Evolutionary conservation across 1,284 basidiomycete genomes (phyloP).

Genomic region (Fomitopsis pinicola): DNA sequence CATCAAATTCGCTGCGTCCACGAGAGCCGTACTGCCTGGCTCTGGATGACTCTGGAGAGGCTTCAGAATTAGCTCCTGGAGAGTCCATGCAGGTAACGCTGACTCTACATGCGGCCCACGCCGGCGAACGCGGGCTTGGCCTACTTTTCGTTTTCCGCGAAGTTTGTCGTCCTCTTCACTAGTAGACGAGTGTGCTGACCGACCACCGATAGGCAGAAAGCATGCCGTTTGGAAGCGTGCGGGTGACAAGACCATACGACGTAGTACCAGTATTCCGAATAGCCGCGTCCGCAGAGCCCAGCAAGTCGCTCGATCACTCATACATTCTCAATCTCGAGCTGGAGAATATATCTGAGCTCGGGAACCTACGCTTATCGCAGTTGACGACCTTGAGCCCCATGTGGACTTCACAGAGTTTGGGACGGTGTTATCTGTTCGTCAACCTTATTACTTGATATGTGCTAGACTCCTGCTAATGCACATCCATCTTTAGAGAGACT

Average conservation of each 20-base stretch:
- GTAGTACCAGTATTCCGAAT: constrained; percentile 53
- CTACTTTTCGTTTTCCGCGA: constrained; percentile 68
- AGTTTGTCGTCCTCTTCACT: constrained; percentile 35
- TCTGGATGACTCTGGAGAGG: constrained; percentile 30
- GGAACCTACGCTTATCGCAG: constrained; percentile 48
- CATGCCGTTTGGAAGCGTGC: constrained; percentile 49
- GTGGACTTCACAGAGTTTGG: constrained; percentile 49
- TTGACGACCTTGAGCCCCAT: constrained; percentile 58
- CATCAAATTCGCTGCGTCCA: constrained; percentile 50
- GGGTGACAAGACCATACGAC: constrained; percentile 52
- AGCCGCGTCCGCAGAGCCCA: constrained; percentile 45
- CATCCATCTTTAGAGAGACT: constrained; percentile 31
- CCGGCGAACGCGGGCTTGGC: constrained; percentile 48
- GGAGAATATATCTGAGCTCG: constrained; percentile 42
- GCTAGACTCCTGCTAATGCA: not conserved
- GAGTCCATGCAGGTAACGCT: constrained; percentile 46
- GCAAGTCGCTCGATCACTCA: constrained; percentile 39
- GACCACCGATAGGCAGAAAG: constrained; percentile 35
- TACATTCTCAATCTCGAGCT: constrained; percentile 59
- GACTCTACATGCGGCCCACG: constrained; percentile 45
- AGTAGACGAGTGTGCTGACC: constrained; percentile 4
- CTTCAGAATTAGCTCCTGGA: constrained; percentile 39
- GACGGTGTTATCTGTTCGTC: constrained; percentile 39
- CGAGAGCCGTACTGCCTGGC: constrained; percentile 44
- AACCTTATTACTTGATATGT: not conserved